Percentiles rank a stretch among this genome's conserved stretches.
Evolutionary conservation across 495 filamentous ascomycete species (phyloP).

Genomic region (Trypethelium eluteriae): DNA sequence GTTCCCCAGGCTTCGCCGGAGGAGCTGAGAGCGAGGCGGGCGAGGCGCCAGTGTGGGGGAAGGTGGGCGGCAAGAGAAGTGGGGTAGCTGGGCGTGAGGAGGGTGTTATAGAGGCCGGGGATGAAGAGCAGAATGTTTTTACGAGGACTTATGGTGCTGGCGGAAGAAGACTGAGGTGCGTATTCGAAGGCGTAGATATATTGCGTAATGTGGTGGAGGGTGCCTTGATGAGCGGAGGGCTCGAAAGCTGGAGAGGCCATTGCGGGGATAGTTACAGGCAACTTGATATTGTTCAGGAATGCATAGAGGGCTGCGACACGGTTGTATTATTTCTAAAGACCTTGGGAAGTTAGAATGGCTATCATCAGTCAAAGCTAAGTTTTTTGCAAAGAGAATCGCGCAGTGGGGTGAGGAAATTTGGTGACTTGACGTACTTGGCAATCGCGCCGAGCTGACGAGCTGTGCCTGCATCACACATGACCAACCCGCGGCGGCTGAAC

Average conservation of each 20-base stretch:
- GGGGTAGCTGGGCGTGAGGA: slow-evolving; percentile 60
- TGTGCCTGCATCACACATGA: neutral
- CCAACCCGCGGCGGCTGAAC: neutral
- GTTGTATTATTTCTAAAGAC: no score
- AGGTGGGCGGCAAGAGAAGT: slow-evolving; percentile 47
- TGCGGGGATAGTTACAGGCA: neutral
- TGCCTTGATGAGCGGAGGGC: slow-evolving; percentile 39
- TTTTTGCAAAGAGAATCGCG: no score
- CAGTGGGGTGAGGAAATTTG: neutral
- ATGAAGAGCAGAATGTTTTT: slow-evolving; percentile 73
- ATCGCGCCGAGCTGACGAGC: neutral
- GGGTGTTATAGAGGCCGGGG: slow-evolving; percentile 74
- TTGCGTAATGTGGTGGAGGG: slow-evolving; percentile 53
- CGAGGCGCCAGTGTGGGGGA: slow-evolving; percentile 55
- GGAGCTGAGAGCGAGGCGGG: slow-evolving; percentile 52
- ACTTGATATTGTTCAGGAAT: neutral
- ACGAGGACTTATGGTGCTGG: slow-evolving; percentile 29
- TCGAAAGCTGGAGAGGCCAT: slow-evolving; percentile 7
- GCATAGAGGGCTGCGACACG: no score
- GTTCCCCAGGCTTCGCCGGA: slow-evolving; percentile 70
- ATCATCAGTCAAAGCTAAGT: no score
- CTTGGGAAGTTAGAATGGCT: no score
- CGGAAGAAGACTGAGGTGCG: slow-evolving; percentile 23
- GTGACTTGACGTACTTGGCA: neutral
- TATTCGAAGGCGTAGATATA: slow-evolving; percentile 55